Base-by-base conservation (phyloP, 331 rosid species). In the Quercus tomentella region DNA sequence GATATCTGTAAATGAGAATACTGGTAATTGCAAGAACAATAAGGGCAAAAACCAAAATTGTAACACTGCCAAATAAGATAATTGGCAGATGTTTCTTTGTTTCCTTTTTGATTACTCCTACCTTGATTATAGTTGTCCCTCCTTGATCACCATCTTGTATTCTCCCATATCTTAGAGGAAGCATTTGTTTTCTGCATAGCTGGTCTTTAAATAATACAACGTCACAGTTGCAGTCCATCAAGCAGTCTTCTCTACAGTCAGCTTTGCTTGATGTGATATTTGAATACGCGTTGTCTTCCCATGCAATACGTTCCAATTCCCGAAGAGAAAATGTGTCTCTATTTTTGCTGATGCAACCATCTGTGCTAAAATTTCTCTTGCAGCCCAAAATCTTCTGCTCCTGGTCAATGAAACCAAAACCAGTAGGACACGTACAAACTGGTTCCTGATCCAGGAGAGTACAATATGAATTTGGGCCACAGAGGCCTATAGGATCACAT, bases 221-320 rank as follows among this genome's bases (percentile, higher is more conserved):
- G 3, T 69, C 84, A 51, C 89, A 81, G 25, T 28, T 18, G 57
- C 86, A 86, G 26, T 86, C 89, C 9, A 31, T 45, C 55, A n/a
- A 60, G 43, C 85, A 86, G 51, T 80, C 60, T 3, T 54, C 25
- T 12, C 6, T 20, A 57, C 87, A 86, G 0, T 15, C 82, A n/a
- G 41, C 77, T 68, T 73, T 55, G 33, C 20, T 35, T 3, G 37
- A 3, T 8, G 49, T 0, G 25, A 16, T 0, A 2, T 0, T 15
- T 16, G 21, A 30, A 56, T 82, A 75, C 4, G 78, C 0, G 61
- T 2, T 6, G 5, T 52, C 56, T 28, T 45, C 70, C 82, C 82
- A 86, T 3, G 0, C 7, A 26, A 62, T 30, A 37, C 30, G 25
- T 4, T 14, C 56, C 5, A 86, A 22, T 61, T 74, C 58, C 6